Base-by-base conservation (phyloP, 129 eudicot genomes). In the Lactuca saligna region DNA sequence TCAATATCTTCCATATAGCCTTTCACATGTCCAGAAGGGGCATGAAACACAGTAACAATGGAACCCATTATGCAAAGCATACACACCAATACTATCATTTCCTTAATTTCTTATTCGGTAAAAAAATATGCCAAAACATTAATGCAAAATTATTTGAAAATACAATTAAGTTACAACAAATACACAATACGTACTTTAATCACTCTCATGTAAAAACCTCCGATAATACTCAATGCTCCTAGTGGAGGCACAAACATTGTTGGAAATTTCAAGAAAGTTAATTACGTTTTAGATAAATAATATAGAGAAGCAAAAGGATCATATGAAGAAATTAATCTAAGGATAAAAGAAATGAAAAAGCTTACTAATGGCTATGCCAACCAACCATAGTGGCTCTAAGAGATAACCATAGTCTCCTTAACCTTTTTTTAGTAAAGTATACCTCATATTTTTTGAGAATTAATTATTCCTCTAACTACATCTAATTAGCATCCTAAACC, bases 341-440 rank as follows among this genome's bases (percentile, higher is more conserved):
- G 53, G 46, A 51, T 61, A 57, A 49, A 33, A 6, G 48, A 34
- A 35, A 39, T 16, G 56, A 42, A 48, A 54, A 74, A 8, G 76
- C 97, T 85, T 87, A 87, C 95, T 91, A 70, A 92, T 87, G 54
- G 78, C 48, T 95, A 87, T 91, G 79, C 97, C 97, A 78, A 91
- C 76, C 97, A 95, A 91, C 97, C 97, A 91, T 35, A 91, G 91
- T 14, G 97, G 97, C 73, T 91, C 76, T 54, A 70, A 64, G 75
- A 91, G 76, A 80, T 91, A 91, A 78, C 95, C 97, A 70, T 91
- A 85, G 54, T 95, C 97, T 73, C 97, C 97, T 7, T 90, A 85
- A 71, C 96, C 97, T 91, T 67, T 64, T 50, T 42, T 8, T 20
- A 20, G 20, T 20, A 20, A 20, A 20, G 20, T 20, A 20, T 20